Evolutionary conservation across 1,139 yeast genomes (phyloP), one percentile per base, ranked within the genome.

Genomic region (Zygosaccharomyces sapae): DNA sequence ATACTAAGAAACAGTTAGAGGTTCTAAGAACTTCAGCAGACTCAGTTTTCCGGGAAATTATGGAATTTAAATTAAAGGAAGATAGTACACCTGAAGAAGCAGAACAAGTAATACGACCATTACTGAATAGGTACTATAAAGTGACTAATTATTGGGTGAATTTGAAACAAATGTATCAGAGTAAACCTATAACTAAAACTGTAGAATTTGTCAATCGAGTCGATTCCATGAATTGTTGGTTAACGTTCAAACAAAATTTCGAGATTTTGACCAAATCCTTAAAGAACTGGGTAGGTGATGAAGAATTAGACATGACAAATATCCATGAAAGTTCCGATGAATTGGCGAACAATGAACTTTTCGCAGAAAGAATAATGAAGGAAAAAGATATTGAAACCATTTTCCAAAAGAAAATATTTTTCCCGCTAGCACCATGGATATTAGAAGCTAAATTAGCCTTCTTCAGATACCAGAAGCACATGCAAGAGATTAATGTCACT

Each of bases 161-260:
- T 19, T 69, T 77, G 38, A 83, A 81, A 52, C 92, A 86, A 46
- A 83, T 92, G 94, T 76, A 75, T 43, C 74, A 73, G 44, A 95
- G 87, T 49, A 86, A 86, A 56, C 94, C 96, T 0, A 69, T 78
- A 3, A 81, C 88, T 52, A 77, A 81, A 8, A 74, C 81, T 8
- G 76, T 74, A 3, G 88, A 78, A 41, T 89, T 90, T 59, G 77
- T 75, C 41, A 71, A 75, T 43, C 73, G 87, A 38, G 70, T 87
- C 5, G 92, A 86, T 52, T 90, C 96, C 0, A 72, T 92, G 48
- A 81, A 80, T 38, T 85, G 97, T 0, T 90, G 97, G 97, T 72
- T 77, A 22, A 81, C 89, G 10, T 81, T 87, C 33, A 81, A 90
- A 0, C 79, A 76, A 45, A 84, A 90, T 0, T 80, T 92, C 29